phyloP scores from a whole-genome alignment of 2,329 filamentous ascomycete species.

The Alternaria burnsii region DNA sequence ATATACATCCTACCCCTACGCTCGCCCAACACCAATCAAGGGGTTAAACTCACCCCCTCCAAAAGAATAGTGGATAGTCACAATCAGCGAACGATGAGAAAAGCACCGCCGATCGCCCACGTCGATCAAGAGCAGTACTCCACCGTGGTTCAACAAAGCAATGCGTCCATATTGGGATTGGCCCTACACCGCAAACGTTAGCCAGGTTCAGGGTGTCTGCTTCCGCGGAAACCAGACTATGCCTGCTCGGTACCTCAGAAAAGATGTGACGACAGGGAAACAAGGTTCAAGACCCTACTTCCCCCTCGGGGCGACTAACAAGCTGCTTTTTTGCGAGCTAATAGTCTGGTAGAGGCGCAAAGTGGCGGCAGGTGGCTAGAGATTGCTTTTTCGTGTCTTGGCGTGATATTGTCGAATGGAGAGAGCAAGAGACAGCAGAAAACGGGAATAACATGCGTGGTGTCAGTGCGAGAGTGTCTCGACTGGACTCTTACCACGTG shows the following conservation, averaged over 20 bases:
- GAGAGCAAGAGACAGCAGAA: neutral
- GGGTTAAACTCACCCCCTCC: constrained; percentile 1
- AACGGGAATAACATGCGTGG: neutral
- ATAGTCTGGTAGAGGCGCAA: neutral
- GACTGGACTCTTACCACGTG: constrained; percentile 1
- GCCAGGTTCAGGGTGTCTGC: constrained; percentile 4
- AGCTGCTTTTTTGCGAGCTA: constrained; percentile 3
- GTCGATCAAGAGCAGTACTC: constrained; percentile 2
- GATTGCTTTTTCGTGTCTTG: neutral
- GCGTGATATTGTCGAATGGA: neutral
- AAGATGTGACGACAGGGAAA: constrained; percentile 6
- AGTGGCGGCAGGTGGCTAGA: neutral
- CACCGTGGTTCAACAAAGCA: constrained; percentile 5
- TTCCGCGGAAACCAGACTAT: constrained; percentile 1
- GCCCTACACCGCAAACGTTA: neutral
- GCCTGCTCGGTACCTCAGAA: constrained; percentile 2
- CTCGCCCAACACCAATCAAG: constrained; percentile 4
- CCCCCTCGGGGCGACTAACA: constrained; percentile 1
- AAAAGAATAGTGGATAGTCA: constrained; percentile 5
- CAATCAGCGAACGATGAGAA: constrained; percentile 7
- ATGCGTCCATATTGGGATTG: neutral
- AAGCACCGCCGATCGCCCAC: constrained; percentile 1
- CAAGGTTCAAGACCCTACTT: constrained; percentile 8
- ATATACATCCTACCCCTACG: constrained; percentile 1
- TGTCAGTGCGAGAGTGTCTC: constrained; percentile 1